Evolutionary conservation across 352 stramenopile genomes (phyloP).

Genomic region (Globisporangium abappressorium): DNA sequence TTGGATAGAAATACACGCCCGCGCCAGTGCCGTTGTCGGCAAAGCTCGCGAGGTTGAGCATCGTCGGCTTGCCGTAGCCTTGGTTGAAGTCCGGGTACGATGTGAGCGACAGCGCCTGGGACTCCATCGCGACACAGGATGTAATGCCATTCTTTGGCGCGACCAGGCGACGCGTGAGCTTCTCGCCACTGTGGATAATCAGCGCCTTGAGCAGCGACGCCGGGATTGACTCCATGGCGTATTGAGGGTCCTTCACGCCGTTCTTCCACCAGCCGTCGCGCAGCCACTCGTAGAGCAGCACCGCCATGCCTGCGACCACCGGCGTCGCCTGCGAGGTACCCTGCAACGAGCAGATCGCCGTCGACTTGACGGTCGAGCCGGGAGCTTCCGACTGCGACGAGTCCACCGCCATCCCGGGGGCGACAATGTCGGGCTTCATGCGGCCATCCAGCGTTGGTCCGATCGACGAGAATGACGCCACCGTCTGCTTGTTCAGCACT

Average conservation of each 20-base stretch:
- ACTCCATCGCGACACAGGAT: conserved; percentile 43
- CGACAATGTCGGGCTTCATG: conserved; percentile 88
- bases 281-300: conserved; percentile 78
- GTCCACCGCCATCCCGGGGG: conserved; percentile 75
- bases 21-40: conserved; percentile 24
- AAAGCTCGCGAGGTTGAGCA: conserved; percentile 75
- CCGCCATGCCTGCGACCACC: conserved; percentile 65
- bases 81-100: conserved; percentile 72
- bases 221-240: conserved; percentile 54
- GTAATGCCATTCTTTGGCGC: conserved; percentile 37
- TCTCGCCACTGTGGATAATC: conserved; percentile 74
- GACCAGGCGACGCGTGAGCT: conserved; percentile 46
- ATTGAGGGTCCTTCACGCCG: conserved; percentile 49
- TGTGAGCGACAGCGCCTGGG: conserved; percentile 28
- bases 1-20: conserved; percentile 53
- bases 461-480: conserved; percentile 82
- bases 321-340: conserved; percentile 78
- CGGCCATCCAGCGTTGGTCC: conserved; percentile 81
- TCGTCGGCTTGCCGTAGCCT: conserved; percentile 79
- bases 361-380: conserved; percentile 53
- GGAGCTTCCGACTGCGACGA: conserved; percentile 66
- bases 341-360: conserved; percentile 64
- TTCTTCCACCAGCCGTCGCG: conserved; percentile 78
- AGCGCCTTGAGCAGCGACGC: conserved; percentile 74
- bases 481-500: conserved; percentile 68